Evolutionary conservation across 495 filamentous ascomycete genomes (phyloP).

Genomic region (Entonaema liquescens): DNA sequence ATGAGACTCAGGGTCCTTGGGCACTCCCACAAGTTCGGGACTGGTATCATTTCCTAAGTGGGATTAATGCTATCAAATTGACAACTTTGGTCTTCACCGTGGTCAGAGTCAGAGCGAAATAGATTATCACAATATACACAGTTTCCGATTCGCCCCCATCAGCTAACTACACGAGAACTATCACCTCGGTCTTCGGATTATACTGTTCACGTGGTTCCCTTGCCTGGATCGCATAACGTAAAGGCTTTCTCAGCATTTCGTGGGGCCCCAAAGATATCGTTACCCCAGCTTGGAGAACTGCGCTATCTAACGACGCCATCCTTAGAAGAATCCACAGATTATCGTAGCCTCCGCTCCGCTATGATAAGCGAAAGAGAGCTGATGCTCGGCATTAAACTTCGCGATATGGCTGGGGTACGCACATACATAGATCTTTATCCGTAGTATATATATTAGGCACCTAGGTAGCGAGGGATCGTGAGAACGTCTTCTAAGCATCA

Average conservation of each 20-base stretch:
- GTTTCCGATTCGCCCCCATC: too few relatives aligned
- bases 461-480: background rate
- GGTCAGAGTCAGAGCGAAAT: background rate
- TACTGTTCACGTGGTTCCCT: slow-evolving; percentile 9
- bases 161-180: too few relatives aligned
- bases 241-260: slow-evolving; percentile 3
- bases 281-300: slow-evolving; percentile 26
- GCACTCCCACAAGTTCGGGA: slow-evolving; percentile 12
- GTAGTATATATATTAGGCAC: slow-evolving; percentile 25
- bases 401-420: slow-evolving; percentile 16
- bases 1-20: background rate
- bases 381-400: slow-evolving; percentile 17
- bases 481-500: background rate
- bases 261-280: slow-evolving; percentile 26
- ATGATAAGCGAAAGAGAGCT: slow-evolving; percentile 23
- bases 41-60: slow-evolving; percentile 34
- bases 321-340: slow-evolving; percentile 28
- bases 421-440: background rate
- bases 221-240: slow-evolving; percentile 20
- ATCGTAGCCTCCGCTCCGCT: slow-evolving; percentile 13
- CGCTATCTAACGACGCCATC: slow-evolving; percentile 16
- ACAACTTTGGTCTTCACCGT: background rate
- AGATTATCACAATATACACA: background rate
- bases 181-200: background rate
- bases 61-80: slow-evolving; percentile 7